These are phyloP conservation scores for Maudiozyma barnettii DNA, from an alignment of 805 yeast species.

Conservation along the genomic window DNA sequence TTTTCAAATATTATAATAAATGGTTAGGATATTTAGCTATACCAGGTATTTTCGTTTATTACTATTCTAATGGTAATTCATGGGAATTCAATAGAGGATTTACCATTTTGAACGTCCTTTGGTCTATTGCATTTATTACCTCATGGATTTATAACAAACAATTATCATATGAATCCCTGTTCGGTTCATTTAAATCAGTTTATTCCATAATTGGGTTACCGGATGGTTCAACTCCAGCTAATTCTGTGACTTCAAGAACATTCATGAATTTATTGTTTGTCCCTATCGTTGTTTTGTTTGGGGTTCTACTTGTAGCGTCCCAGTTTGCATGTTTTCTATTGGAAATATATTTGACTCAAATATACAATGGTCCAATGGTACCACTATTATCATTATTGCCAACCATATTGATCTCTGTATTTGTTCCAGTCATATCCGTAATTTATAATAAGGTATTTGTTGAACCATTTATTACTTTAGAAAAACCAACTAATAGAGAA, in stretches of 20 bases:
- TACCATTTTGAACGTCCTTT: conserved; percentile 43
- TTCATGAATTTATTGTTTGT: conserved; percentile 48
- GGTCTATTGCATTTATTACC: conserved; percentile 54
- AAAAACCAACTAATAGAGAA: conserved; percentile 34
- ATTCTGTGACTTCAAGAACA: conserved; percentile 32
- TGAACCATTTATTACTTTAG: conserved; percentile 51
- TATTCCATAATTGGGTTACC: background rate
- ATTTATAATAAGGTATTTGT: conserved; percentile 47
- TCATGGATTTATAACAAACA: conserved; percentile 44
- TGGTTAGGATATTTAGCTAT: conserved; percentile 56
- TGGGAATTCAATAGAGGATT: conserved; percentile 45
- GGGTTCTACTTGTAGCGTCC: conserved; percentile 44
- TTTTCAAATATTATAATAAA: conserved; percentile 47
- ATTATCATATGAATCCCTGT: conserved; percentile 19
- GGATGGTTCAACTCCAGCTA: conserved; percentile 20
- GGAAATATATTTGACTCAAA: conserved; percentile 78
- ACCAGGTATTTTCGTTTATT: conserved; percentile 36
- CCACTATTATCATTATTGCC: conserved; percentile 58
- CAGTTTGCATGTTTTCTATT: conserved; percentile 62
- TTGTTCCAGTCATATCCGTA: conserved; percentile 62
- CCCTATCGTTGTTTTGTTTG: conserved; percentile 57
- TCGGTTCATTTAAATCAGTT: conserved; percentile 12
- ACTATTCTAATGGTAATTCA: conserved; percentile 4
- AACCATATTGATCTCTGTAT: conserved; percentile 53
- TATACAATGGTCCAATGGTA: conserved; percentile 77